These are phyloP conservation scores for Erythrobasidium yunnanense DNA, from an alignment of 768 basidiomycete genomes.

Conservation along the genomic window DNA sequence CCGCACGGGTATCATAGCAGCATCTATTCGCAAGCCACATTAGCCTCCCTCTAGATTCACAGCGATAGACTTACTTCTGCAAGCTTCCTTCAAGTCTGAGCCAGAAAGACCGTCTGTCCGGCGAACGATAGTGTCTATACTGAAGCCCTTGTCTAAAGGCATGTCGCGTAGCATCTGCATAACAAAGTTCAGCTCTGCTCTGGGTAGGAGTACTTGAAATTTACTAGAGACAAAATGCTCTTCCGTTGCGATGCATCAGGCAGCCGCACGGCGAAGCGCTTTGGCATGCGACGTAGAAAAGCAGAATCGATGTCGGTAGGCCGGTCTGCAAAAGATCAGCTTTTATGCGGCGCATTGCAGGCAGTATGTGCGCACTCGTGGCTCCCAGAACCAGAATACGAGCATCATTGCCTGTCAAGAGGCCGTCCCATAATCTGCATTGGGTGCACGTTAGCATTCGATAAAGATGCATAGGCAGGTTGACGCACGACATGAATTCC, in stretches of 20 bases:
- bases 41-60: background rate
- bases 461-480: no score
- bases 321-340: conserved; percentile 49
- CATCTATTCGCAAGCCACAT: background rate
- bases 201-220: no score
- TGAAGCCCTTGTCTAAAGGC: conserved; percentile 54
- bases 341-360: background rate
- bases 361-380: conserved; percentile 47
- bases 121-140: conserved; percentile 54
- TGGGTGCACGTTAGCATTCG: no score
- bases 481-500: conserved; percentile 46
- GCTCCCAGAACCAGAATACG: conserved; percentile 56
- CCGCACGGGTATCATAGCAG: conserved; percentile 45
- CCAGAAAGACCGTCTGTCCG: conserved; percentile 69
- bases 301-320: conserved; percentile 83
- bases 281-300: conserved; percentile 87
- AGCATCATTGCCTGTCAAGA: conserved; percentile 53
- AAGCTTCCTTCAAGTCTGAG: conserved; percentile 81
- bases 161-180: conserved; percentile 77
- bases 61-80: conserved; percentile 55
- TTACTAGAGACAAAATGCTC: conserved; percentile 70
- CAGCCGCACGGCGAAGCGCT: conserved; percentile 74
- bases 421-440: conserved; percentile 68
- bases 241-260: conserved; percentile 67
- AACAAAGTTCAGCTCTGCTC: no score